A percentile compares a stretch with the other conserved stretches of the same genome.
phyloP scores from a whole-genome alignment of 768 basidiomycete species.

The Paxillus ammoniavirescens region DNA sequence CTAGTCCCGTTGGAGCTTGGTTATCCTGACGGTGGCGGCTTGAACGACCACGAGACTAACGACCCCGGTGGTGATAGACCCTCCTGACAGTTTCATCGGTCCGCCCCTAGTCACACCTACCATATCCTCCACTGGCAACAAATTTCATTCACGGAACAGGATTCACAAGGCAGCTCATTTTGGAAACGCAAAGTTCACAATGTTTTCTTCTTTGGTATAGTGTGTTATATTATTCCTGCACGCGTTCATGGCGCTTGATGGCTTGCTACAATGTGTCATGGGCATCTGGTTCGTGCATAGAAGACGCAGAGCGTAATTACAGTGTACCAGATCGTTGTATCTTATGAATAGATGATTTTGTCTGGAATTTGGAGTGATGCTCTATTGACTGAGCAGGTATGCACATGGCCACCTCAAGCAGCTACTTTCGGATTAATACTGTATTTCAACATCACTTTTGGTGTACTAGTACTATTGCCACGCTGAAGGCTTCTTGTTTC shows the following conservation, averaged over 20 bases:
- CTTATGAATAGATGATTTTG: not conserved
- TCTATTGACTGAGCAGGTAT: not conserved
- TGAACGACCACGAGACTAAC: slow-evolving; percentile 33
- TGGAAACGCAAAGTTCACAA: not conserved
- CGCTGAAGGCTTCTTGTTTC: not conserved
- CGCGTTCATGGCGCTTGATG: slow-evolving; percentile 6
- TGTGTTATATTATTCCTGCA: slow-evolving; percentile 10
- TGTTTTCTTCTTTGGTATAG: slow-evolving; percentile 13
- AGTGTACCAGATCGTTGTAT: not conserved
- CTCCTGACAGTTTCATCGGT: slow-evolving; percentile 20
- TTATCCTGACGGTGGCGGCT: slow-evolving; percentile 9
- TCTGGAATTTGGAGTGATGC: not conserved
- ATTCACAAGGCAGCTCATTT: slow-evolving; percentile 1
- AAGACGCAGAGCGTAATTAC: slow-evolving; percentile 11
- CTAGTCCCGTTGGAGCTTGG: slow-evolving; percentile 16
- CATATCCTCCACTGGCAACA: slow-evolving; percentile 16
- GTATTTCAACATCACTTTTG: no score
- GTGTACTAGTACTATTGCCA: no score
- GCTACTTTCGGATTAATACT: no score
- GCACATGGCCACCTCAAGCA: no score
- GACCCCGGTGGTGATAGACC: slow-evolving; percentile 44
- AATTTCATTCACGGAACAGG: not conserved
- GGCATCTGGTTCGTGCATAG: slow-evolving; percentile 9
- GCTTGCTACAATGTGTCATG: slow-evolving; percentile 11
- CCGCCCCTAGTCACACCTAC: slow-evolving; percentile 18